Evolutionary conservation across 2,329 filamentous ascomycete species (phyloP).

Genomic region (Podosphaera fusca): DNA sequence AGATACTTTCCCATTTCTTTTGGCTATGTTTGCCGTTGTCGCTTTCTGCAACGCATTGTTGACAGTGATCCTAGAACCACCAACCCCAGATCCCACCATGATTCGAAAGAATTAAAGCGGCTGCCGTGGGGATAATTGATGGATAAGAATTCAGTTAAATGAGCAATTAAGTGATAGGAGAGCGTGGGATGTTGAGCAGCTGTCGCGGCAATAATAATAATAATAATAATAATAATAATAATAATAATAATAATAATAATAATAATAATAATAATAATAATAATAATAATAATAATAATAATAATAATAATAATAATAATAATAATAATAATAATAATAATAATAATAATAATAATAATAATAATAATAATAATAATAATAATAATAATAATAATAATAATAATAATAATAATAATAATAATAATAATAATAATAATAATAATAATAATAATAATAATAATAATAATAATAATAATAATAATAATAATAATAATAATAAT

Average conservation of each 20-base stretch:
- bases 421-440: not conserved
- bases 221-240: too few species aligned
- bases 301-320: not conserved
- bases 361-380: not conserved
- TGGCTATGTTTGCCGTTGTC: too few species aligned
- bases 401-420: not conserved
- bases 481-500: not conserved
- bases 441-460: not conserved
- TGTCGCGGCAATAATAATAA: too few species aligned
- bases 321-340: not conserved
- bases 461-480: not conserved
- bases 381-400: not conserved
- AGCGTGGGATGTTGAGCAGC: too few species aligned
- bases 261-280: not conserved
- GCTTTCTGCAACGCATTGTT: too few species aligned
- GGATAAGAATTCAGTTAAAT: too few species aligned
- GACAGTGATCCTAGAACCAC: too few species aligned
- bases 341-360: not conserved
- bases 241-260: not conserved
- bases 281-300: not conserved
- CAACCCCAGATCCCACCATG: too few species aligned
- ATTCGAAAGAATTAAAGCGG: too few species aligned
- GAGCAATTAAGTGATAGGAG: too few species aligned
- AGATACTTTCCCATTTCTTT: too few species aligned
- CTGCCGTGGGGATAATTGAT: too few species aligned